A percentile compares a stretch with the other conserved stretches of the same genome.
Evolutionary conservation across 208 protist species (phyloP).

Genomic region (Borovskyia barvae): DNA sequence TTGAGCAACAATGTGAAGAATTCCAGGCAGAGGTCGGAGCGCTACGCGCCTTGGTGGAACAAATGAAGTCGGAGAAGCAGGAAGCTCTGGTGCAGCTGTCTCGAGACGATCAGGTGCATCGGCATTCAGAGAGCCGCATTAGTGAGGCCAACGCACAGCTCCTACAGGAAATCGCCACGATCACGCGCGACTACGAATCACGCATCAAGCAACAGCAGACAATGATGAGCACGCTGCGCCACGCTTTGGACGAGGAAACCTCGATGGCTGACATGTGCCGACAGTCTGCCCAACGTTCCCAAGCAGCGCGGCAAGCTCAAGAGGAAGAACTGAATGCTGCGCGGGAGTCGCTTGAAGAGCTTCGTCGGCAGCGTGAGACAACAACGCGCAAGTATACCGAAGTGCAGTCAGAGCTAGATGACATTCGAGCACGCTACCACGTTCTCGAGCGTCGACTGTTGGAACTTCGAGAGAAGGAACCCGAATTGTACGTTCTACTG

Average conservation of each 20-base stretch:
- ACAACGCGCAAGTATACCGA: slow-evolving; percentile 22
- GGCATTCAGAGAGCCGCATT: slow-evolving; percentile 27
- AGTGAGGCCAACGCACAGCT: slow-evolving; percentile 35
- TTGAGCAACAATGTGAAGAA: slow-evolving; percentile 42
- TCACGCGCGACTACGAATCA: slow-evolving; percentile 43
- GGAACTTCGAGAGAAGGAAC: slow-evolving; percentile 28
- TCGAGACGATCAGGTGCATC: slow-evolving; percentile 18
- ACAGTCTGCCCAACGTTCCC: slow-evolving; percentile 30
- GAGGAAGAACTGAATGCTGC: slow-evolving; percentile 33
- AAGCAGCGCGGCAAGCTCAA: slow-evolving; percentile 29
- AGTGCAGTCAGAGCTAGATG: slow-evolving; percentile 42
- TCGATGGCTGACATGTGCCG: slow-evolving; percentile 45
- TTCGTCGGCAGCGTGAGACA: slow-evolving; percentile 7
- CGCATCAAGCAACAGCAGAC: slow-evolving; percentile 64
- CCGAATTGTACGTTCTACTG: slow-evolving; percentile 58
- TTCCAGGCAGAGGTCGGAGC: slow-evolving; percentile 50
- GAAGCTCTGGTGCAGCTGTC: slow-evolving; percentile 21
- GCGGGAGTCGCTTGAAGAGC: slow-evolving; percentile 22
- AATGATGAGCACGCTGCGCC: slow-evolving; percentile 51
- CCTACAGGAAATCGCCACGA: slow-evolving; percentile 31
- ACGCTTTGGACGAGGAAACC: slow-evolving; percentile 58
- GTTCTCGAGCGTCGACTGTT: slow-evolving; percentile 43
- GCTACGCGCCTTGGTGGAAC: slow-evolving; percentile 41
- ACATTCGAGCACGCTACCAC: slow-evolving; percentile 46
- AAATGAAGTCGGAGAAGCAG: slow-evolving; percentile 9